Evolutionary conservation across 805 yeast genomes (phyloP).

Genomic region (Yarrowia yakushimensis): DNA sequence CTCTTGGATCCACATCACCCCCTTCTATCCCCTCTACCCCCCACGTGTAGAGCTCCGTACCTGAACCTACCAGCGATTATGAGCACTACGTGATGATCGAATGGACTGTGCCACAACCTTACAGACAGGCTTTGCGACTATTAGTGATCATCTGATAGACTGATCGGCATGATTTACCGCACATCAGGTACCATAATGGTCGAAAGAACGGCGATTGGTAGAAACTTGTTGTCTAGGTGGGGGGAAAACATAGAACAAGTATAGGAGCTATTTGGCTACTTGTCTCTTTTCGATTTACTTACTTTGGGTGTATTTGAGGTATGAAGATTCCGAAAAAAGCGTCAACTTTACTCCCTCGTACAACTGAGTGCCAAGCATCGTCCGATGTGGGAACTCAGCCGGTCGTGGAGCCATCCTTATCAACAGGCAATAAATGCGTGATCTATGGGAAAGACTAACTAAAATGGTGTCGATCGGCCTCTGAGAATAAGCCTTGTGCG

Average conservation of each 20-base stretch:
- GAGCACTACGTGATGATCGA: neutral
- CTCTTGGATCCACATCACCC: neutral
- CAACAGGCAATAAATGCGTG: neutral
- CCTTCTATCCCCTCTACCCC: neutral
- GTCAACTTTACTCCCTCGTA: too few relatives aligned
- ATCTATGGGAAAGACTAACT: neutral
- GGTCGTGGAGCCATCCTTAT: conserved; percentile 11
- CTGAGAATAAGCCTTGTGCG: too few relatives aligned
- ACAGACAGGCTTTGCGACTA: neutral
- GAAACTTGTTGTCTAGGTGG: neutral
- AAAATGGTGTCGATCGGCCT: neutral
- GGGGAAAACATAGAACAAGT: neutral
- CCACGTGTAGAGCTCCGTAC: neutral
- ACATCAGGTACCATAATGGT: neutral
- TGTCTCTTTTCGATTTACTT: neutral
- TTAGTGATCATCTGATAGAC: neutral
- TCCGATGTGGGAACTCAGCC: neutral
- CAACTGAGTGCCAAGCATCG: too few relatives aligned
- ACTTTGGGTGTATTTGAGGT: neutral
- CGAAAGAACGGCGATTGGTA: neutral
- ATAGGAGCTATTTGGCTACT: too few relatives aligned
- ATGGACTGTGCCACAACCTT: neutral
- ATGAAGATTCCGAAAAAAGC: neutral
- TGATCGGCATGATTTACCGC: neutral
- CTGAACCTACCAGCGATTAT: neutral